Percentiles rank a stretch among this genome's conserved stretches.
These are phyloP conservation scores for Apiospora saccharicola DNA, from an alignment of 2,329 filamentous ascomycete species.

Conservation along the genomic window DNA sequence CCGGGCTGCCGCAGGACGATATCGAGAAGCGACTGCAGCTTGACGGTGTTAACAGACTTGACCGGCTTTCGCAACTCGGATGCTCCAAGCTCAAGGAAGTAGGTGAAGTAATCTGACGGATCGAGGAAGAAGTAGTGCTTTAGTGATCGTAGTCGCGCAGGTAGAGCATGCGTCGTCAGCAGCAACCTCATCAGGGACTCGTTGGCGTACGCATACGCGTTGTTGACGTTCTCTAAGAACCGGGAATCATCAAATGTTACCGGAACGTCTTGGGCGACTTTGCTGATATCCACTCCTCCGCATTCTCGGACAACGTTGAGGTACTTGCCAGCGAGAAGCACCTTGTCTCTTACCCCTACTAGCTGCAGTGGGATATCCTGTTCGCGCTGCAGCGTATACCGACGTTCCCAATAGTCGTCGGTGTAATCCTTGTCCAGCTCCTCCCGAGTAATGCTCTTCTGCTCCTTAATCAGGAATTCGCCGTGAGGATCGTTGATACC, in stretches of 20 bases:
- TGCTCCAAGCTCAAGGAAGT: constrained; percentile 91
- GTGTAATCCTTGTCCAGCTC: constrained; percentile 95
- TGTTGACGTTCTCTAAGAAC: constrained; percentile 95
- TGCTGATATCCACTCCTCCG: constrained; percentile 92
- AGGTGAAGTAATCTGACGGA: constrained; percentile 96
- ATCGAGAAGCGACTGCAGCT: constrained; percentile 94
- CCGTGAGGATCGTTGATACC: constrained; percentile 92
- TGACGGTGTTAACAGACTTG: constrained; percentile 87
- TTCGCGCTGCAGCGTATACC: constrained; percentile 87
- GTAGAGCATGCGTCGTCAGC: constrained; percentile 89
- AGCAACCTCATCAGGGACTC: constrained; percentile 90
- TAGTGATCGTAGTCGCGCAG: constrained; percentile 83
- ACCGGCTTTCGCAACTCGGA: constrained; percentile 92
- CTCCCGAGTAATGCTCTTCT: constrained; percentile 92
- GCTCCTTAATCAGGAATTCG: constrained; percentile 94
- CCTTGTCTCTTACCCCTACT: constrained; percentile 90
- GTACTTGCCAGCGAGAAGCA: constrained; percentile 94
- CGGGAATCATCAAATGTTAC: constrained; percentile 89
- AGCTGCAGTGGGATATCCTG: constrained; percentile 92
- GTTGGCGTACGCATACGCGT: constrained; percentile 94
- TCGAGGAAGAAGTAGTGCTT: constrained; percentile 99
- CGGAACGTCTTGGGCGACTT: constrained; percentile 87
- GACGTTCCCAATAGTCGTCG: constrained; percentile 98
- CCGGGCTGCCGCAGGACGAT: constrained; percentile 95
- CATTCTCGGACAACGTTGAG: constrained; percentile 97